phyloP scores from a whole-genome alignment of 1,284 basidiomycete genomes.

The Mycena citricolor region DNA sequence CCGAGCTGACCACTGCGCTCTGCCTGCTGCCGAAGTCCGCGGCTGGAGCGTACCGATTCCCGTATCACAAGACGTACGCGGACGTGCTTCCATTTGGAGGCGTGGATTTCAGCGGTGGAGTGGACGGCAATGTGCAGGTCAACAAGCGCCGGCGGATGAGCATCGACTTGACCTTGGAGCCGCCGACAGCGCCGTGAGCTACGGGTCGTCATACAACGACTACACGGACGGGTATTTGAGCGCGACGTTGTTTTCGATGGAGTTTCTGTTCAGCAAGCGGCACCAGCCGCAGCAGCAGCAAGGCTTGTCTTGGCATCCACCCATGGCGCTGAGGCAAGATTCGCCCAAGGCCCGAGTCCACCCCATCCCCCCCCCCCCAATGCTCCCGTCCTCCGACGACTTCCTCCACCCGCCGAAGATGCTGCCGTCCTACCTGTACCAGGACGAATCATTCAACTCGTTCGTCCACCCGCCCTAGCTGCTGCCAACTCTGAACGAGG shows the following conservation, averaged over 20 bases:
- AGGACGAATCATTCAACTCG: background rate
- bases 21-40: background rate
- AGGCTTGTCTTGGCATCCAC: constrained; percentile 68
- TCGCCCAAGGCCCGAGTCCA: no score
- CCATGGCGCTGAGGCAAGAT: no score
- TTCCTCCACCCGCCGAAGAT: constrained; percentile 42
- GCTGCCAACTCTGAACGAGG: constrained; percentile 4
- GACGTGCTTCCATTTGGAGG: constrained; percentile 53
- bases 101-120: constrained; percentile 38
- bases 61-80: background rate
- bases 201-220: constrained; percentile 48
- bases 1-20: background rate
- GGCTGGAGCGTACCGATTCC: background rate
- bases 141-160: constrained; percentile 72
- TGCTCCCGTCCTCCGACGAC: constrained; percentile 45
- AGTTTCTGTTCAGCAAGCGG: constrained; percentile 54
- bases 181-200: constrained; percentile 59
- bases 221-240: constrained; percentile 49
- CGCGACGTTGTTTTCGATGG: constrained; percentile 54
- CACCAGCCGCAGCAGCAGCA: constrained; percentile 19
- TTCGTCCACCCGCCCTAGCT: background rate
- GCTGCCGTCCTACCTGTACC: no score
- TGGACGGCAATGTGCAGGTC: constrained; percentile 44
- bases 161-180: constrained; percentile 66
- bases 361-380: no score